phyloP scores from a whole-genome alignment of 2,329 filamentous ascomycete genomes.

The Phialocephala sp. region DNA sequence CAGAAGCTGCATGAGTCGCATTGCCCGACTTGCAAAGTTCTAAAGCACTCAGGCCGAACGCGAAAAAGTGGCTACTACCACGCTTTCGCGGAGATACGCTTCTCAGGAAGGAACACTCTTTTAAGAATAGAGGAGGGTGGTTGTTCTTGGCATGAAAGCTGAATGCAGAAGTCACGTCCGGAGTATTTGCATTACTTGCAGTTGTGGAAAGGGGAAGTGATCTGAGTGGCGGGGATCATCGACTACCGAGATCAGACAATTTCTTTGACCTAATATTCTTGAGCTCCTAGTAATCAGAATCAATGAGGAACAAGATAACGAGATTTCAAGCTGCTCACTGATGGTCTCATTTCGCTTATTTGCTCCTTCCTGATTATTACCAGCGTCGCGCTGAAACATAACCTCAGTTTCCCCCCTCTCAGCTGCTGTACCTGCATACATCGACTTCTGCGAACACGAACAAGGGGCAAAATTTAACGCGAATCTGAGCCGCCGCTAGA shows the following conservation, averaged over 20 bases:
- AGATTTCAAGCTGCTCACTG: background rate
- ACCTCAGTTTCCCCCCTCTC: background rate
- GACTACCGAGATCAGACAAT: background rate
- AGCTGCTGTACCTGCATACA: background rate
- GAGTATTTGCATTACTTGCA: background rate
- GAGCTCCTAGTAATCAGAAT: background rate
- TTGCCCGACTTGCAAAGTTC: background rate
- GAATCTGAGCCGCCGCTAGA: background rate
- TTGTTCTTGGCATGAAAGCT: background rate
- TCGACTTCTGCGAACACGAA: background rate
- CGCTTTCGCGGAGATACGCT: background rate
- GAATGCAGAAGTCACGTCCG: background rate
- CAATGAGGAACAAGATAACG: background rate
- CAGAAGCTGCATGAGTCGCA: background rate
- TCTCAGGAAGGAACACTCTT: background rate
- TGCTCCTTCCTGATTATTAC: background rate
- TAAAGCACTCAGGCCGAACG: background rate
- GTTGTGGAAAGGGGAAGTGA: background rate
- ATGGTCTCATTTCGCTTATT: background rate
- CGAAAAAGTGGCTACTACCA: background rate
- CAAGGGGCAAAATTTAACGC: background rate
- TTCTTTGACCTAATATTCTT: background rate
- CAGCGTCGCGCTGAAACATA: background rate
- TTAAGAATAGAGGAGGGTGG: background rate
- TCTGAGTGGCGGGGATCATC: background rate